Conservation (phyloP, 2,329 filamentous ascomycete genomes). For the Epichloe gansuensis region DNA sequence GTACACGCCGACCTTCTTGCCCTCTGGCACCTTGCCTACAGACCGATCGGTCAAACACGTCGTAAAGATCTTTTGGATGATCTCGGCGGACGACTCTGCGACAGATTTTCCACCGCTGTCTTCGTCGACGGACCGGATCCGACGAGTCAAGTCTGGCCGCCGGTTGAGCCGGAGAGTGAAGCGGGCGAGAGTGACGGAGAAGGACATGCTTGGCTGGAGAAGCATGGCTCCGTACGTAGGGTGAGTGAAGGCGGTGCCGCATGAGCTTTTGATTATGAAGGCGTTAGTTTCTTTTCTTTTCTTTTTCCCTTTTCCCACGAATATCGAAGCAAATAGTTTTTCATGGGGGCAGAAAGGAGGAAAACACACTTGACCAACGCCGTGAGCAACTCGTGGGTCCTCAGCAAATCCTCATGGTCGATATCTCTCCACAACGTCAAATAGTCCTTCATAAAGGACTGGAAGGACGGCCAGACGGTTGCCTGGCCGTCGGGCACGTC, state of each 20-base stretch:
- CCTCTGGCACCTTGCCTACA: conserved; percentile 58
- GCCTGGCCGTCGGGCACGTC: conserved; percentile 51
- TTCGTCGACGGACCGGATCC: conserved; percentile 47
- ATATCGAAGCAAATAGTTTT: too few relatives aligned
- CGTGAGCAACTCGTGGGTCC: conserved; percentile 63
- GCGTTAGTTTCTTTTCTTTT: neutral
- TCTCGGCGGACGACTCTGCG: conserved; percentile 78
- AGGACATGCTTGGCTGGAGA: conserved; percentile 69
- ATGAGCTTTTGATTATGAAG: conserved; percentile 48
- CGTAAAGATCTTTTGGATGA: conserved; percentile 82
- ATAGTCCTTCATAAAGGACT: conserved; percentile 71
- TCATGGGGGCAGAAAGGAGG: neutral
- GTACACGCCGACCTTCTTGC: conserved; percentile 81
- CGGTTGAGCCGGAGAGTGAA: conserved; percentile 77
- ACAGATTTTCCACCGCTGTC: conserved; percentile 62
- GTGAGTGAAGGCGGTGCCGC: conserved; percentile 70
- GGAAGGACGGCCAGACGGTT: conserved; percentile 63
- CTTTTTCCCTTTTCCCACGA: too few relatives aligned
- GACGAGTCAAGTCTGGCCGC: conserved; percentile 62
- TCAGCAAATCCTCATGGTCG: conserved; percentile 60
- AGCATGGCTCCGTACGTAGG: conserved; percentile 70
- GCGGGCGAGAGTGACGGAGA: conserved; percentile 68
- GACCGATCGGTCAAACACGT: conserved; percentile 76
- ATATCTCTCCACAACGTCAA: conserved; percentile 72
- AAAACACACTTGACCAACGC: conserved; percentile 54